Evolutionary conservation across 1,284 basidiomycete species (phyloP), one percentile per base, ranked within the genome.

Genomic region (Puccinia horiana): DNA sequence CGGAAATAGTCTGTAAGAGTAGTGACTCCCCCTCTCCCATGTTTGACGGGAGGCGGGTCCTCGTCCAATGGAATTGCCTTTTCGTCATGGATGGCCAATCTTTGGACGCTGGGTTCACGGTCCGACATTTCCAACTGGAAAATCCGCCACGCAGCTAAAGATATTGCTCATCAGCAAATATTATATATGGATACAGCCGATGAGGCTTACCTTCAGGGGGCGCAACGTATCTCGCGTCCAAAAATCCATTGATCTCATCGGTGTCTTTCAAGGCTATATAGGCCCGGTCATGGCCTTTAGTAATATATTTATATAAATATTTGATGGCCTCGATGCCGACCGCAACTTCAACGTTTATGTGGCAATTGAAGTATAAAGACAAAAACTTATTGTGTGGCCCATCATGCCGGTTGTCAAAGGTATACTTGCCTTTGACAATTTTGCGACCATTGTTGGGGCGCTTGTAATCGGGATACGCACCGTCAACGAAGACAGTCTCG

Each of bases 61-160:
- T n/a, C n/a, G n/a, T n/a, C n/a, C n/a, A n/a, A n/a, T n/a, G n/a
- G n/a, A n/a, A n/a, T n/a, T n/a, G n/a, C n/a, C n/a, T n/a, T n/a
- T n/a, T n/a, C 82, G 88, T 88, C 0, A 88, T 79, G n/a, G 87
- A 85, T 0, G 87, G 87, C 73, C 9, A 75, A 44, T n/a, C 73
- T 49, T 37, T 75, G 73, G 1, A 75, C 73, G 1, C 44, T 47
- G 11, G 72, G 72, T 52, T 52, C 20, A 8, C 44, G 2, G 4
- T 52, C 72, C 5, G 73, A 52, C 18, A 75, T 56, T 4, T 52
- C 52, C 20, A 49, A 75, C 23, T 52, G 49, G n/a, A 49, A 56
- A 0, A 75, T 2, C 6, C 52, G 26, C 73, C 73, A 75, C 12
- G 49, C 73, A 11, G 73, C 73, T 75, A 20, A 9, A 47, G n/a